These are phyloP conservation scores for Fusarium oligoseptatum DNA, from an alignment of 2,329 filamentous ascomycete species.

Conservation along the genomic window DNA sequence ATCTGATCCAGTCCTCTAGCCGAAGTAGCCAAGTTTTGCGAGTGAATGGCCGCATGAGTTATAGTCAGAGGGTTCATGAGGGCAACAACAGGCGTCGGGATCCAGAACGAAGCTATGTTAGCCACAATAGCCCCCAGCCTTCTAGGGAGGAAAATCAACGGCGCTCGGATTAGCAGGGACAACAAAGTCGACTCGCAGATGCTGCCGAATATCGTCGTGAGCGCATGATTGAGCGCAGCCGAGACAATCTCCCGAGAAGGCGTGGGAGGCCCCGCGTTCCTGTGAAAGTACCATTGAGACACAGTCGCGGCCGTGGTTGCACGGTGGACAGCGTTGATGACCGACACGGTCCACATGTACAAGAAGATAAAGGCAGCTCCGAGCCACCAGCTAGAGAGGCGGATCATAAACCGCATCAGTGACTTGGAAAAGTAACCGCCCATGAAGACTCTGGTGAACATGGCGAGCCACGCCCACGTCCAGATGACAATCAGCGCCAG, in stretches of 20 bases:
- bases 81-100: constrained; percentile 86
- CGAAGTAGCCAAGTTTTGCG: constrained; percentile 81
- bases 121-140: constrained; percentile 75
- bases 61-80: constrained; percentile 92
- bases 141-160: constrained; percentile 84
- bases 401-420: constrained; percentile 80
- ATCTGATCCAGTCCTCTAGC: constrained; percentile 86
- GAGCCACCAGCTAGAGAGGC: constrained; percentile 92
- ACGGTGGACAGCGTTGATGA: constrained; percentile 90
- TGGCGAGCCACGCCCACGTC: constrained; percentile 96
- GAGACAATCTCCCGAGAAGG: constrained; percentile 84
- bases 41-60: constrained; percentile 95
- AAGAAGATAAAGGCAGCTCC: constrained; percentile 92
- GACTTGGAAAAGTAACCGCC: constrained; percentile 83
- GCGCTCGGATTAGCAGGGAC: constrained; percentile 83
- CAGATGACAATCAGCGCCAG: constrained; percentile 83
- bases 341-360: constrained; percentile 93
- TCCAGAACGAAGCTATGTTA: constrained; percentile 81
- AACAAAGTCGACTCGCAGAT: constrained; percentile 90
- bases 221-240: constrained; percentile 84
- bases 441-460: constrained; percentile 96
- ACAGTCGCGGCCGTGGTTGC: constrained; percentile 94
- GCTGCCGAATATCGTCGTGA: constrained; percentile 90
- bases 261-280: constrained; percentile 82
- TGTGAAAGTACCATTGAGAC: constrained; percentile 99